These are phyloP conservation scores for Erodium maritimum DNA, from an alignment of 345 rosid species.

Conservation along the genomic window DNA sequence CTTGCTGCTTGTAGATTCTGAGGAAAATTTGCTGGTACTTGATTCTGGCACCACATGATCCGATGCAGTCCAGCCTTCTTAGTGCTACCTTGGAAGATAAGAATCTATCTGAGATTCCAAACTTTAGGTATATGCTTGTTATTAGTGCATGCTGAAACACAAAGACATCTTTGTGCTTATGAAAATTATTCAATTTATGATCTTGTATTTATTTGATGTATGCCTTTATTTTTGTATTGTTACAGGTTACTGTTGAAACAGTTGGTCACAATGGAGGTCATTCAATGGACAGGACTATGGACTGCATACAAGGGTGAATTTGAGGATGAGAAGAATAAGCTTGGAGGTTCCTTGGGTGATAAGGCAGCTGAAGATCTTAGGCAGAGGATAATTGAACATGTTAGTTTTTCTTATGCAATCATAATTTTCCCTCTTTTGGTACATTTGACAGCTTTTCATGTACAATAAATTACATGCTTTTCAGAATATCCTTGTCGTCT, in stretches of 20 bases:
- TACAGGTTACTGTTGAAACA: constrained; percentile 70
- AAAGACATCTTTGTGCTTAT: neutral
- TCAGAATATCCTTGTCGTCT: constrained; percentile 96
- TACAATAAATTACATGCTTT: constrained; percentile 10
- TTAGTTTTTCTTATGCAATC: constrained; percentile 15
- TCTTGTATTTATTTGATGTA: neutral
- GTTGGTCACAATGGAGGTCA: constrained; percentile 95
- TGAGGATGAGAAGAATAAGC: constrained; percentile 67
- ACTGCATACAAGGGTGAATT: constrained; percentile 70
- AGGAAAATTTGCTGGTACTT: constrained; percentile 90
- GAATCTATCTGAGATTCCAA: constrained; percentile 72
- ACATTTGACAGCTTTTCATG: constrained; percentile 2
- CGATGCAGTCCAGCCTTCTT: constrained; percentile 80
- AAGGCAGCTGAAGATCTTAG: constrained; percentile 94
- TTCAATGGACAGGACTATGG: constrained; percentile 97
- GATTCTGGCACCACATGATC: constrained; percentile 63
- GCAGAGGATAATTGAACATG: constrained; percentile 91
- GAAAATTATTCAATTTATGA: neutral
- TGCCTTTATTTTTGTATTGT: neutral
- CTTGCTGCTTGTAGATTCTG: constrained; percentile 30
- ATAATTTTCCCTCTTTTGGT: neutral
- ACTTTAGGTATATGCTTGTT: constrained; percentile 42
- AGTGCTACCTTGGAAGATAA: constrained; percentile 79
- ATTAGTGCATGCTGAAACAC: neutral
- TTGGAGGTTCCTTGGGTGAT: constrained; percentile 79